Base-by-base conservation (phyloP, 345 rosid genomes). In the Raphanus sativus region DNA sequence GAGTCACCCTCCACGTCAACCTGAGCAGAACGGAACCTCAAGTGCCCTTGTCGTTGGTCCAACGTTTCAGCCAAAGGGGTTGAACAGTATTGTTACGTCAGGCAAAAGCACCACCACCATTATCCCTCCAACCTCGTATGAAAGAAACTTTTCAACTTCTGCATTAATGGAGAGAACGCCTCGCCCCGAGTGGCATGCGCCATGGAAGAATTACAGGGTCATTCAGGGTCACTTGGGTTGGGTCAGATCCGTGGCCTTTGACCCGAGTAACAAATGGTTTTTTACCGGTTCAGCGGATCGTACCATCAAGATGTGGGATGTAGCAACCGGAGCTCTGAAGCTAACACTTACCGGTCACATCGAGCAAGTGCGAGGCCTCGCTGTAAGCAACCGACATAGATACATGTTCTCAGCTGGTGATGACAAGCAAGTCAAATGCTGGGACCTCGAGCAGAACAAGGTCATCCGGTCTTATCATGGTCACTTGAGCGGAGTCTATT, bases 401-500 rank as follows among this genome's bases (percentile, higher is more conserved):
- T 96, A 93, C 78, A 89, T 96, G 98, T 96, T 93, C 81, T 96
- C 98, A 62, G 97, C 99, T 76, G 99, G 99, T 70, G 99, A 96
- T 80, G 99, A 96, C 82, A 96, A 96, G 64, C 98, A 90, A 88
- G 99, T 96, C 70, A 96, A 96, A 82, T 96, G 99, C 76, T 96
- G 98, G 98, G 99, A 96, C 74, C 99, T 96, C 83, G 98, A 96
- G 76, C 99, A 96, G 82, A 93, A 96, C 76, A 93, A 96, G 97
- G 99, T 85, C 59, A 88, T 96, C 65, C 87, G 99, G 42, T 96
- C 98, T 69, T 96, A 96, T 83, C 99, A 96, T 78, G 98, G 99
- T 58, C 98, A 91, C 85, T 86, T 96, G 60, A 96, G 97, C 77
- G 99, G 97, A 76, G 99, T 96, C 70, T 96, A 96, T 81, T 96